Evolutionary conservation across 2,329 filamentous ascomycete genomes (phyloP).

Genomic region (Boeremia exigua): DNA sequence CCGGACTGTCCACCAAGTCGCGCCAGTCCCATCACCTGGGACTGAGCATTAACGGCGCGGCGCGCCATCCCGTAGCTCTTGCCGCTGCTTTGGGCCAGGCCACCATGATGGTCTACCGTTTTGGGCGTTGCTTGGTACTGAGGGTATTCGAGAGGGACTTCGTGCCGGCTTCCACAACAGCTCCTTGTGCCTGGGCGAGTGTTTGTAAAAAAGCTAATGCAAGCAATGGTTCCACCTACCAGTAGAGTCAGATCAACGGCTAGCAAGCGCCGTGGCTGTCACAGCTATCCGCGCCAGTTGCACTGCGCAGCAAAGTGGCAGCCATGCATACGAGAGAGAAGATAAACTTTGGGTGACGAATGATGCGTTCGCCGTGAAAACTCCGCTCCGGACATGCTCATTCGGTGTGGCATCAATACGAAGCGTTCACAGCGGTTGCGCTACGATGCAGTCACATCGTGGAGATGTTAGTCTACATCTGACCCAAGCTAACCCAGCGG

Average conservation of each 20-base stretch:
- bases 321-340: not conserved
- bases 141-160: not conserved
- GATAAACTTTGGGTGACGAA: not conserved
- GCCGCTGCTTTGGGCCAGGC: slow-evolving; percentile 5
- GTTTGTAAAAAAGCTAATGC: not conserved
- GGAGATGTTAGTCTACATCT: not conserved
- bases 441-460: not conserved
- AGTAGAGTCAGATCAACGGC: not conserved
- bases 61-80: slow-evolving; percentile 10
- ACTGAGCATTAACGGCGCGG: slow-evolving; percentile 2
- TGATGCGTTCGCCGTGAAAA: not conserved
- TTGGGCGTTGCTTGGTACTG: slow-evolving; percentile 11
- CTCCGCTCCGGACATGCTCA: not conserved
- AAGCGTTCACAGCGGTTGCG: not conserved
- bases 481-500: not conserved
- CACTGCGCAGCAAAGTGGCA: not conserved
- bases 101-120: slow-evolving; percentile 7
- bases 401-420: not conserved
- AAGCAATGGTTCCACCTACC: not conserved
- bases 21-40: not conserved
- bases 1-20: not conserved
- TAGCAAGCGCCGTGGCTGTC: slow-evolving; percentile 10
- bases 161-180: not conserved
- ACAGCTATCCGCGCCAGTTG: not conserved
- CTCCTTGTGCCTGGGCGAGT: not conserved